Evolutionary conservation across 1,284 basidiomycete species (phyloP).

Genomic region (Ceratobasidium sp.): DNA sequence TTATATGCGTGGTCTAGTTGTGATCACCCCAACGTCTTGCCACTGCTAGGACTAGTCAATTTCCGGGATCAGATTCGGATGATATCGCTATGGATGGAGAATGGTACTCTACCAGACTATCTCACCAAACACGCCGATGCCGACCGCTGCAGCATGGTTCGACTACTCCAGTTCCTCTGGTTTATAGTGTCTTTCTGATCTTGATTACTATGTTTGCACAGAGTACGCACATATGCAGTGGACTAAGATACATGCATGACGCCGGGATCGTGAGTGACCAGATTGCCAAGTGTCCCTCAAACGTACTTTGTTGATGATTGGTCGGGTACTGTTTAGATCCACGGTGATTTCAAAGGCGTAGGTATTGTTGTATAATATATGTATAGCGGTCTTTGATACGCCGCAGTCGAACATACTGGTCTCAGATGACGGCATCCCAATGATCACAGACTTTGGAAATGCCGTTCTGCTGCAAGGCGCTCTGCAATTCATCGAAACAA

Average conservation of each 20-base stretch:
- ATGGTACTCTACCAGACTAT: neutral
- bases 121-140: neutral
- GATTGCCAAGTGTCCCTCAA: too few species aligned
- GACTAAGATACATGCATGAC: conserved; percentile 11
- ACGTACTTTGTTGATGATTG: too few species aligned
- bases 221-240: neutral
- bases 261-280: neutral
- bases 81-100: too few species aligned
- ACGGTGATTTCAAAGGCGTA: conserved; percentile 23
- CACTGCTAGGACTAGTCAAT: too few species aligned
- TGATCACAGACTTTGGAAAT: neutral
- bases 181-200: too few species aligned
- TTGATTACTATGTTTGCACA: too few species aligned
- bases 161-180: too few species aligned
- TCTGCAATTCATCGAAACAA: neutral
- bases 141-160: neutral
- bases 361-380: neutral
- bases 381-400: too few species aligned
- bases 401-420: neutral
- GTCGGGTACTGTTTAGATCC: neutral
- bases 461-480: neutral
- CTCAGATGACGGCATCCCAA: neutral
- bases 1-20: conserved; percentile 20
- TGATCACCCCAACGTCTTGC: too few species aligned
- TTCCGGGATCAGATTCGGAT: too few species aligned